These are phyloP conservation scores for Usnea hakonensis DNA, from an alignment of 495 filamentous ascomycete species.

Conservation along the genomic window DNA sequence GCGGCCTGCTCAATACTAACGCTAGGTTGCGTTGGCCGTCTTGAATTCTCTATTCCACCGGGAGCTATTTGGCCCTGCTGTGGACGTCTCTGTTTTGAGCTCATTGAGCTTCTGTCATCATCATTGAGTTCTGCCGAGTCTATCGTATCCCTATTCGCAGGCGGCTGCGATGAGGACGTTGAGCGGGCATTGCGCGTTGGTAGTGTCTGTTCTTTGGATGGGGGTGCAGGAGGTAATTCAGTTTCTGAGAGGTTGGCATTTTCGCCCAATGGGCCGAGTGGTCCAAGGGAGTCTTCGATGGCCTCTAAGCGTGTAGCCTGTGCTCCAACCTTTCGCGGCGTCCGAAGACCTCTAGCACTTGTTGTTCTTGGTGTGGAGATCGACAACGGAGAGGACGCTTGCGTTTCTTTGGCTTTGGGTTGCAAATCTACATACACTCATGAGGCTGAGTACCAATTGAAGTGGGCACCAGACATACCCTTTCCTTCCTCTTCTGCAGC, in stretches of 20 bases:
- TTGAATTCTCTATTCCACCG: constrained; percentile 32
- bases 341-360: constrained; percentile 46
- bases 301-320: constrained; percentile 80
- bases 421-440: constrained; percentile 24
- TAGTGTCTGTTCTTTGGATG: constrained; percentile 64
- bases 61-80: constrained; percentile 65
- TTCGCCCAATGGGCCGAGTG: constrained; percentile 76
- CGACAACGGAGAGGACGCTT: constrained; percentile 27
- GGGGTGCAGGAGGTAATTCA: constrained; percentile 77
- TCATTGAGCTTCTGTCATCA: constrained; percentile 47
- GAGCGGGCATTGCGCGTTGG: constrained; percentile 52
- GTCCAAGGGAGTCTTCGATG: constrained; percentile 82
- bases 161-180: constrained; percentile 40
- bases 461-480: constrained; percentile 24
- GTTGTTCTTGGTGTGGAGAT: constrained; percentile 38
- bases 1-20: constrained; percentile 83
- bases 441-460: constrained; percentile 12
- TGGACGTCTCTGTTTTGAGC: constrained; percentile 46
- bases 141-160: constrained; percentile 44
- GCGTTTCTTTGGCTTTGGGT: constrained; percentile 26
- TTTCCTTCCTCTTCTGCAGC: constrained; percentile 27
- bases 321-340: constrained; percentile 65
- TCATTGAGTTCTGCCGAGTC: constrained; percentile 58
- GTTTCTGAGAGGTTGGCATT: constrained; percentile 41
- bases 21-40: constrained; percentile 66